These are phyloP conservation scores for Lepidium sativum DNA, from an alignment of 345 rosid genomes.

Conservation along the genomic window DNA sequence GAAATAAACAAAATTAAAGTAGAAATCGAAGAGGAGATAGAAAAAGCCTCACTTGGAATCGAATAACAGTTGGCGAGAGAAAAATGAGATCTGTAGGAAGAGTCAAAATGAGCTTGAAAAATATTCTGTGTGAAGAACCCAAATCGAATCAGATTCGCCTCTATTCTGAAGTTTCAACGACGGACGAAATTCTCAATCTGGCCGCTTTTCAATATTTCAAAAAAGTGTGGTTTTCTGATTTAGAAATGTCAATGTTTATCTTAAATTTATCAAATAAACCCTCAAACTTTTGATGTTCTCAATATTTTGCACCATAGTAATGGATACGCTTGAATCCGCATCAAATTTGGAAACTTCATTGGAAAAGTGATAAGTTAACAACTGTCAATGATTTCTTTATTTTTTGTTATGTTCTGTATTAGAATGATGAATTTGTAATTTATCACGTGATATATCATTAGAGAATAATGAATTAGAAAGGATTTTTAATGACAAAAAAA, in stretches of 20 bases:
- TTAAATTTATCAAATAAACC: background rate
- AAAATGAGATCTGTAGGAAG: background rate
- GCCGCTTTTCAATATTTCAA: slow-evolving; percentile 15
- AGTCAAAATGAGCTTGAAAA: background rate
- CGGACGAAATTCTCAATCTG: slow-evolving; percentile 13
- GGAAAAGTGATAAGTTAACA: no score
- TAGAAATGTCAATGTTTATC: slow-evolving; percentile 10
- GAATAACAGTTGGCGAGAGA: background rate
- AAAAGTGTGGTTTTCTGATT: slow-evolving; percentile 9
- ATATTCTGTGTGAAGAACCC: background rate
- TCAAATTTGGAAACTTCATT: no score
- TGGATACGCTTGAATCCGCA: no score
- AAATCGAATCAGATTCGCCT: slow-evolving; percentile 26
- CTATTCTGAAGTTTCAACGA: background rate
- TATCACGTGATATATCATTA: no score
- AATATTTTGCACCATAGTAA: no score
- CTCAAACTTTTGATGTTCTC: no score
- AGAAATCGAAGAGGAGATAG: background rate
- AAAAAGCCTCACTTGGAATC: slow-evolving; percentile 2
- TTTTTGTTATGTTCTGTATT: no score
- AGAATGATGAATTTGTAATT: no score
- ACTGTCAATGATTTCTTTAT: no score
- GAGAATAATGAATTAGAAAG: no score
- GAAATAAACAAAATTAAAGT: background rate
- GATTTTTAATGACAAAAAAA: no score